These are phyloP conservation scores for Mycena alexandri DNA, from an alignment of 768 basidiomycete genomes.

Conservation along the genomic window DNA sequence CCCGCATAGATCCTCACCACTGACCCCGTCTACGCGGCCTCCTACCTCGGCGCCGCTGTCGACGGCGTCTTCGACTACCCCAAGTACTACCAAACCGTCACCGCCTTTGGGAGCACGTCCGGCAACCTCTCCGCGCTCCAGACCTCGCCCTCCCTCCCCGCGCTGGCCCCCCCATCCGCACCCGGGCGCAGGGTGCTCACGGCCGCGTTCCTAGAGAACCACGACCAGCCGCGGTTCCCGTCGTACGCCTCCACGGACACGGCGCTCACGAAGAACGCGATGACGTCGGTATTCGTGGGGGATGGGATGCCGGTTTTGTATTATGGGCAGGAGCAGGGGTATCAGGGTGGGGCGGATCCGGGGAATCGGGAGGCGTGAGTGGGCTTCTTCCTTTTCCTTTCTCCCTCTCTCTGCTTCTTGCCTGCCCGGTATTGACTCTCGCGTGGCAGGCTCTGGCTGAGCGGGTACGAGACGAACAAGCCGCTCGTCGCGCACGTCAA, in stretches of 20 bases:
- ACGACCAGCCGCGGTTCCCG: slow-evolving; percentile 73
- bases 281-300: slow-evolving; percentile 73
- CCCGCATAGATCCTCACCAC: slow-evolving; percentile 38
- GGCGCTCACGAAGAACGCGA: slow-evolving; percentile 67
- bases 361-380: slow-evolving; percentile 72
- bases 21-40: slow-evolving; percentile 47
- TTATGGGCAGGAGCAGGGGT: slow-evolving; percentile 80
- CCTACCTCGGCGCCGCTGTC: slow-evolving; percentile 59
- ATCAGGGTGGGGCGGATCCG: slow-evolving; percentile 68
- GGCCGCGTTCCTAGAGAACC: slow-evolving; percentile 82
- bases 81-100: slow-evolving; percentile 62
- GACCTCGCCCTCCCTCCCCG: slow-evolving; percentile 43
- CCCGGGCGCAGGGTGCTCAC: slow-evolving; percentile 50
- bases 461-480: slow-evolving; percentile 63
- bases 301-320: slow-evolving; percentile 81
- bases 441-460: slow-evolving; percentile 69
- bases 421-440: no score
- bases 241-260: slow-evolving; percentile 59
- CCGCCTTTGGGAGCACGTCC: slow-evolving; percentile 66
- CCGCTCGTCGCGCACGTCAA: slow-evolving; percentile 62
- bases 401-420: background rate
- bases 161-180: slow-evolving; percentile 57
- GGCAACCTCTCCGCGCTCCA: slow-evolving; percentile 59
- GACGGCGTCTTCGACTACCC: slow-evolving; percentile 75
- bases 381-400: background rate